Evolutionary conservation across 768 basidiomycete species (phyloP), one percentile per base, ranked within the genome.

Genomic region (Myochromella boudieri): DNA sequence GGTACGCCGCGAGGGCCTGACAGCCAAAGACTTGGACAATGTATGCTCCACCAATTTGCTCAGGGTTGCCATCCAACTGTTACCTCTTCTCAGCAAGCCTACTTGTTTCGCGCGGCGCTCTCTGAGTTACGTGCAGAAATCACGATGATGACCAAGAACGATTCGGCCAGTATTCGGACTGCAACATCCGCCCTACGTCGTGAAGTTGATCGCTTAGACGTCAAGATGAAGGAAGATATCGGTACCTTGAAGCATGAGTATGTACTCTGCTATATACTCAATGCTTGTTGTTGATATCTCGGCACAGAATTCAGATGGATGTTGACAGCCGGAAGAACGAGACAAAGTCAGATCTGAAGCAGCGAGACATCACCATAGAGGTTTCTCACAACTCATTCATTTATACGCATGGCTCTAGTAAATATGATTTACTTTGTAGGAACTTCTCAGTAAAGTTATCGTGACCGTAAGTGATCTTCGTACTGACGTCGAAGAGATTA

Each of bases 141-240:
- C 22, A 84, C 86, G 3, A 80, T 91, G 58, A 81, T 78, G 41
- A 85, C 87, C 3, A 81, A 87, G 49, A 97, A 91, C 55, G 94
- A 95, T 58, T 84, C 82, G 31, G 81, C 91, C 10, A 74, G 86
- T n/a, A 81, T 97, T 48, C 77, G 84, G n/a, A 76, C 90, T 0
- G 73, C 86, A 28, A 82, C 85, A 3, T 68, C 81, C n/a, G 81
- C 85, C 3, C 75, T 95, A 14, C 79, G 93, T 49, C 73, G 92
- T 51, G 97, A 98, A 34, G 84, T 93, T 11, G 95, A 99, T 59
- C 68, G 76, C 2, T 66, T 97, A 37, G 83, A 87, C 57, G 84
- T 87, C 32, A 95, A 90, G 69, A 87, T 99, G 83, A 95, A 95
- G 68, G 93, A 97, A 64, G 91, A 95, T 53, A 69, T 98, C 18